phyloP scores from a whole-genome alignment of 2,329 filamentous ascomycete species.

The Penicillium occitanis region DNA sequence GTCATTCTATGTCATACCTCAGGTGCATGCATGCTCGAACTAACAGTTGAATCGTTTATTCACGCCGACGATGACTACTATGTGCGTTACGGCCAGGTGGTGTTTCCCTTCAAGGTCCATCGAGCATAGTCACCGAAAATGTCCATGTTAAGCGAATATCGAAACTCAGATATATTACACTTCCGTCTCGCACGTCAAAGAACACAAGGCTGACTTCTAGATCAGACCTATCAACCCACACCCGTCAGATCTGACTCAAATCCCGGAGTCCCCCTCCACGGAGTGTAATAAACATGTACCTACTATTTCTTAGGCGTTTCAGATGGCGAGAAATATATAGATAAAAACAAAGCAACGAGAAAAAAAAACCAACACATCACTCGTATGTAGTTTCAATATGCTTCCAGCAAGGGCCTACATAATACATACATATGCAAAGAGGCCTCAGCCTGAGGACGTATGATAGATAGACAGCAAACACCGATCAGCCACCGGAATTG shows the following conservation, averaged over 20 bases:
- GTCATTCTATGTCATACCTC: neutral
- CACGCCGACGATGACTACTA: neutral
- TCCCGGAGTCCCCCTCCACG: neutral
- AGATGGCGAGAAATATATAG: neutral
- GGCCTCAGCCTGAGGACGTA: neutral
- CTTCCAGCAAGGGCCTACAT: constrained; percentile 2
- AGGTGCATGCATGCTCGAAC: neutral
- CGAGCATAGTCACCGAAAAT: neutral
- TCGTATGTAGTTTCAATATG: neutral
- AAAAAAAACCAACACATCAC: neutral
- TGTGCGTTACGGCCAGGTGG: neutral
- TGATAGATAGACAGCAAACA: neutral
- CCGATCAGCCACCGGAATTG: constrained; percentile 5
- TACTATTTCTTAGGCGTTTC: neutral
- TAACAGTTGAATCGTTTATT: neutral
- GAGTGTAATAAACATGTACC: neutral
- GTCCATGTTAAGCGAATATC: neutral
- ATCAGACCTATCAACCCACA: neutral
- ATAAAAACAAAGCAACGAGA: neutral
- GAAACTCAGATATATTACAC: neutral
- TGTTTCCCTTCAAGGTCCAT: neutral
- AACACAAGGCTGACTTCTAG: neutral
- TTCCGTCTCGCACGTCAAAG: neutral
- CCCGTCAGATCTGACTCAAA: neutral
- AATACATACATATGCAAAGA: constrained; percentile 5